Evolutionary conservation across 1,139 yeast genomes (phyloP).

Genomic region (Debaryomycetaceae sp.): DNA sequence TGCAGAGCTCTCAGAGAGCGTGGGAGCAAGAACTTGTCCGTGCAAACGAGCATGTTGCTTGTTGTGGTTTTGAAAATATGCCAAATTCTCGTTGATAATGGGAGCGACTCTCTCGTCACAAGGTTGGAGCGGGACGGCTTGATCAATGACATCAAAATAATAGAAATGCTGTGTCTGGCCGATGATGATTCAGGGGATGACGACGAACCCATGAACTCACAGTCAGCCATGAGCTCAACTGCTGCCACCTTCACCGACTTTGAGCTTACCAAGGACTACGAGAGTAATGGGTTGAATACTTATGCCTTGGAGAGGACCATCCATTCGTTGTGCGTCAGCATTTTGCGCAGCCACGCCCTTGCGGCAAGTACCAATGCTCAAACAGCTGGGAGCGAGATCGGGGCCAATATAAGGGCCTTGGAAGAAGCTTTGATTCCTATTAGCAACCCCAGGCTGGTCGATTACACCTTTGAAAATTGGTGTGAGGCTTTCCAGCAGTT

Average conservation of each 20-base stretch:
- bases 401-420: constrained; percentile 1
- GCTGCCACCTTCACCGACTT: constrained; percentile 25
- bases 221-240: constrained; percentile 11
- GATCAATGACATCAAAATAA: constrained; percentile 43
- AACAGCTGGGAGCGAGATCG: not conserved
- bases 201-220: constrained; percentile 5
- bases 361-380: constrained; percentile 1
- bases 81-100: constrained; percentile 38
- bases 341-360: not conserved
- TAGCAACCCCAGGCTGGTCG: not conserved
- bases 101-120: constrained; percentile 40
- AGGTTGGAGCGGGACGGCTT: constrained; percentile 73
- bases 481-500: constrained; percentile 1
- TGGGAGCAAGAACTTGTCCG: constrained; percentile 11
- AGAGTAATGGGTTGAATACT: constrained; percentile 1
- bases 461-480: not conserved
- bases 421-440: constrained; percentile 1
- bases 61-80: constrained; percentile 22
- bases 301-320: constrained; percentile 1
- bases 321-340: not conserved
- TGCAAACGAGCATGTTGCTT: no score
- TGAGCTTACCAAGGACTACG: constrained; percentile 20
- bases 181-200: no score
- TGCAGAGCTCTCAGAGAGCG: constrained; percentile 27
- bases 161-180: constrained; percentile 3